These are phyloP conservation scores for Ochetophila trinervis DNA, from an alignment of 306 rosid genomes.

Conservation along the genomic window DNA sequence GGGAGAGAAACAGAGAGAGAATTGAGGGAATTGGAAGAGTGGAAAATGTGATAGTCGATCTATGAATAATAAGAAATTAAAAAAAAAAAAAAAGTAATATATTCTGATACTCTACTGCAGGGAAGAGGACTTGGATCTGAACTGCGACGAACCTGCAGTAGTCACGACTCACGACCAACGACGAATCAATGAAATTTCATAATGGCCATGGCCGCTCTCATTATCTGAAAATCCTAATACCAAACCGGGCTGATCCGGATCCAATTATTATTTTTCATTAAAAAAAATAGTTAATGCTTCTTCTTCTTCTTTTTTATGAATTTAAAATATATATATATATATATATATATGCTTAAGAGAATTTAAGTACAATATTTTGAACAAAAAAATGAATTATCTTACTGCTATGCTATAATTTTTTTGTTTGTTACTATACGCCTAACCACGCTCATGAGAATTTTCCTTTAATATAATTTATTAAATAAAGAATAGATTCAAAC, in stretches of 20 bases:
- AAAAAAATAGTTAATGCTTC: too few relatives aligned
- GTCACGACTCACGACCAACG: neutral
- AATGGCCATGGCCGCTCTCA: neutral
- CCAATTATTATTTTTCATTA: neutral
- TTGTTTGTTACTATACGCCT: too few relatives aligned
- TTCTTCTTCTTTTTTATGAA: too few relatives aligned
- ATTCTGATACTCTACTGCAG: too few relatives aligned
- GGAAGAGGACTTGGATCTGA: slow-evolving; percentile 8
- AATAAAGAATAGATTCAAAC: too few relatives aligned
- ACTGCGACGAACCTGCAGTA: slow-evolving; percentile 1
- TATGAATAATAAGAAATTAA: neutral
- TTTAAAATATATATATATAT: too few relatives aligned
- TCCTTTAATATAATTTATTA: too few relatives aligned
- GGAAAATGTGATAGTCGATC: slow-evolving; percentile 9
- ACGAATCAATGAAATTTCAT: neutral
- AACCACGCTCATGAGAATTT: too few relatives aligned
- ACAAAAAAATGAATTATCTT: too few relatives aligned
- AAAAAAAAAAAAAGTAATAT: neutral
- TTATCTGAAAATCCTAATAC: slow-evolving; percentile 1
- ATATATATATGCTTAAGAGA: too few relatives aligned
- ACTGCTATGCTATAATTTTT: too few relatives aligned
- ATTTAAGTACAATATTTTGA: too few relatives aligned
- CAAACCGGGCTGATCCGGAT: slow-evolving; percentile 21
- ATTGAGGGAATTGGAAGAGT: neutral
- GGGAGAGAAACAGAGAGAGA: neutral